Base-by-base conservation (phyloP, 1,284 basidiomycete genomes). In the Laetiporus sulphureus region DNA sequence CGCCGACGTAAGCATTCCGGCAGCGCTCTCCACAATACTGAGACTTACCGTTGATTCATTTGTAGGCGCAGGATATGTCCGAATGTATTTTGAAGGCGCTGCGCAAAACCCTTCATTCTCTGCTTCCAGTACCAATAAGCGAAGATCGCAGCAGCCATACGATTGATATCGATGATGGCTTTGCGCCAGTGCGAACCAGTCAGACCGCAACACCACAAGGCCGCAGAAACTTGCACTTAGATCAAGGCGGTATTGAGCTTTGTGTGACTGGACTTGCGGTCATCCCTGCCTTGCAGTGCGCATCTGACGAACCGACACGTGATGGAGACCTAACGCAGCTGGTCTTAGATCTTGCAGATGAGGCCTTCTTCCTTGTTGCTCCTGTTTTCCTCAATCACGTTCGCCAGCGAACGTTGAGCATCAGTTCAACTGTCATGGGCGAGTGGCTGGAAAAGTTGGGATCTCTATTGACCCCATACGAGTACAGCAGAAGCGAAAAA, bases 311-410 rank as follows among this genome's bases (percentile, higher is more conserved):
- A 47, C 68, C 75, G 0, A 75, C 77, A 12, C 75, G 76, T 33
- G 85, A 91, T 54, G 72, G 71, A 43, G 69, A 76, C 6, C 60
- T 94, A 3, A 63, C 78, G 21, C 75, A 86, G 20, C 57, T 80
- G 13, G 59, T 91, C 24, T 53, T 79, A 2, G 57, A 69, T 1
- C 72, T 72, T 35, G 72, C 74, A 5, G 66, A 63, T 1, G 66
- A 72, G 13, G 70, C 71, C 15, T 79, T 89, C 44, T 57, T 83
- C 2, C 53, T 76, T 8, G 58, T 88, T 12, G 77, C 73, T 15
- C 71, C 73, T 12, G 63, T 77, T 1, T 68, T 83, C 38, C 67
- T 90, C 24, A 59, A 67, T 7, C 74, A 78, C 37, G 64, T 86
- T 6, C 67, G 68, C 13, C 67, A 68, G 32, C 69, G 75, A 42